A percentile compares a stretch with the other conserved stretches of the same genome.
Evolutionary conservation across 441 rosid genomes (phyloP).

Genomic region (Raphanus hybrid): DNA sequence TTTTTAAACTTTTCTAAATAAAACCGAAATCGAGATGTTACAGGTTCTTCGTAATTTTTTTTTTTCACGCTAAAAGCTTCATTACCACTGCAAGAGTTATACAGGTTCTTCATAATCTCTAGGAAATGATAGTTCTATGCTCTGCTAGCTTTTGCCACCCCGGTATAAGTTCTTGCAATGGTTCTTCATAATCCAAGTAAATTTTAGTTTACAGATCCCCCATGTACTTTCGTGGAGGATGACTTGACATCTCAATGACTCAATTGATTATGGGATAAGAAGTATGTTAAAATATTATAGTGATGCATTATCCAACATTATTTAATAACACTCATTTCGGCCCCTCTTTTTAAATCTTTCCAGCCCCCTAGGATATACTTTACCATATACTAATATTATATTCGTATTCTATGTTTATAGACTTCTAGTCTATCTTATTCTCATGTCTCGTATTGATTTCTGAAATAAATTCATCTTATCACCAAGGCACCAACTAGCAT

Average conservation of each 20-base stretch:
- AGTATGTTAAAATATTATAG: background rate
- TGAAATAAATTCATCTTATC: slow-evolving; percentile 16
- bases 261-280: slow-evolving; percentile 12
- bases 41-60: too few species aligned
- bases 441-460: slow-evolving; percentile 1
- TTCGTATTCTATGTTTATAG: background rate
- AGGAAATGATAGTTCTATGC: too few species aligned
- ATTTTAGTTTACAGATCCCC: slow-evolving; percentile 2
- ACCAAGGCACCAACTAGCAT: slow-evolving; percentile 22
- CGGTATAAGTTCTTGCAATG: too few species aligned
- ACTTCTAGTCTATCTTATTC: background rate
- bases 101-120: too few species aligned
- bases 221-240: slow-evolving; percentile 22
- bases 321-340: slow-evolving; percentile 1
- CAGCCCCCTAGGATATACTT: slow-evolving; percentile 10
- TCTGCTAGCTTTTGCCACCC: too few species aligned
- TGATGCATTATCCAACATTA: slow-evolving; percentile 28
- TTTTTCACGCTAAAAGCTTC: too few species aligned
- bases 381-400: background rate
- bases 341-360: slow-evolving; percentile 1
- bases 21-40: too few species aligned
- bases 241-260: slow-evolving; percentile 34
- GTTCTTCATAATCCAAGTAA: slow-evolving; percentile 1
- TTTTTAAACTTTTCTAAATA: too few species aligned
- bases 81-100: too few species aligned